Evolutionary conservation across 768 basidiomycete species (phyloP).

Genomic region (Gloeopeniophorella convolvens): DNA sequence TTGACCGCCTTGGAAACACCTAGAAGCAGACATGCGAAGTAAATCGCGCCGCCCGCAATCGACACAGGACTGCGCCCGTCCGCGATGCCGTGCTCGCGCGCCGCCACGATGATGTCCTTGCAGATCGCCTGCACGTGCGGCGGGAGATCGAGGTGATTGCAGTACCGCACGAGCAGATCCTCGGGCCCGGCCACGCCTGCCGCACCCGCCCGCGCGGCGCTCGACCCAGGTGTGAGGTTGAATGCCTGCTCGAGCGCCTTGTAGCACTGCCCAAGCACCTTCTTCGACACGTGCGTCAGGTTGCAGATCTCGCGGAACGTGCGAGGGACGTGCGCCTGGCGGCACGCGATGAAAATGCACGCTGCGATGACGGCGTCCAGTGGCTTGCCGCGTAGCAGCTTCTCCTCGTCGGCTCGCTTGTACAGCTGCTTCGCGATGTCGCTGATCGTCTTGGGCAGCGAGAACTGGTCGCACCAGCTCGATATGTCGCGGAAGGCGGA

Average conservation of each 20-base stretch:
- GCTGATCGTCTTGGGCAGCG: conserved; percentile 87
- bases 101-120: conserved; percentile 72
- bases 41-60: conserved; percentile 96
- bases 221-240: conserved; percentile 78
- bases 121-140: conserved; percentile 79
- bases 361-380: conserved; percentile 93
- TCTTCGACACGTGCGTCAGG: conserved; percentile 90
- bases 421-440: conserved; percentile 97
- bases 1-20: conserved; percentile 67
- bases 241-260: conserved; percentile 85
- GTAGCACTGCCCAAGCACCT: conserved; percentile 90
- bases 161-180: conserved; percentile 86
- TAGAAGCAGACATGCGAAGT: conserved; percentile 82
- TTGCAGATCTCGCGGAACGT: conserved; percentile 96
- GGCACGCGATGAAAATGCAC: conserved; percentile 96
- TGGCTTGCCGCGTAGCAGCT: conserved; percentile 84
- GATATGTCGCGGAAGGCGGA: conserved; percentile 88
- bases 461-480: conserved; percentile 93
- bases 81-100: conserved; percentile 79
- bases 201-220: conserved; percentile 35
- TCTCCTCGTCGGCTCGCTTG: conserved; percentile 95
- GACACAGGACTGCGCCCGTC: conserved; percentile 94
- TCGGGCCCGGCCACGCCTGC: conserved; percentile 60
- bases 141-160: conserved; percentile 85
- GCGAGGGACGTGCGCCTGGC: conserved; percentile 90